Evolutionary conservation across 1,284 basidiomycete species (phyloP), one percentile per base, ranked within the genome.

Genomic region (Trichosporon coremiiforme): DNA sequence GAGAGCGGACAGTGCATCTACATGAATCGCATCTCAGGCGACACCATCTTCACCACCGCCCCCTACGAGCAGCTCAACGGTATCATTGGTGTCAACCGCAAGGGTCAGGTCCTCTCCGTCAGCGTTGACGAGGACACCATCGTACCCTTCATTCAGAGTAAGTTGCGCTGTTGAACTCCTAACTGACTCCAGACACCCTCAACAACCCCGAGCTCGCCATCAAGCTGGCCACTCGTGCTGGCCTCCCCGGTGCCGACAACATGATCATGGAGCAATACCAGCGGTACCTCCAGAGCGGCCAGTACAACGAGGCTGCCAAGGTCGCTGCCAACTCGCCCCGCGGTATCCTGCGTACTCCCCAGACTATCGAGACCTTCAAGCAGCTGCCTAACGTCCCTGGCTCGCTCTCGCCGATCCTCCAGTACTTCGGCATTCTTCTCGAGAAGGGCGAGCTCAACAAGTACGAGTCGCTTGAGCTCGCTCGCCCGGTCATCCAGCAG

Each of bases 11-110:
- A 94, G 66, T 99, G 97, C 86, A 91, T 99, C 77, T 99, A 99
- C 88, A 99, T 99, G 97, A 99, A 99, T 88, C 92, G 97, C 75
- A 99, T 99, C 83, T 97, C 94, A 65, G 96, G 97, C 62, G 97
- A 99, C 86, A 99, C 97, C 64, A 98, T 99, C 83, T 99, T 99
- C 84, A 95, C 98, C 66, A 98, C 97, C 7, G 93, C 95, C 20
- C 95, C 98, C 79, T 94, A 98, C 83, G 95, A 98, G 84, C 88
- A 90, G 33, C 90, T 91, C 13, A 90, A 94, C 81, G 97, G 97
- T 85, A 97, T 99, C 84, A 94, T 99, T 76, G 97, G 96, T 76
- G 95, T 99, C 80, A 99, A 99, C 89, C 93, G 96, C 87, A 98
- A 98, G 86, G 97, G 97, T 66, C 97, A 99, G 84, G 95, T 99